Evolutionary conservation across 73 alveolate genomes (phyloP).

Genomic region (Stentor roeselii): DNA sequence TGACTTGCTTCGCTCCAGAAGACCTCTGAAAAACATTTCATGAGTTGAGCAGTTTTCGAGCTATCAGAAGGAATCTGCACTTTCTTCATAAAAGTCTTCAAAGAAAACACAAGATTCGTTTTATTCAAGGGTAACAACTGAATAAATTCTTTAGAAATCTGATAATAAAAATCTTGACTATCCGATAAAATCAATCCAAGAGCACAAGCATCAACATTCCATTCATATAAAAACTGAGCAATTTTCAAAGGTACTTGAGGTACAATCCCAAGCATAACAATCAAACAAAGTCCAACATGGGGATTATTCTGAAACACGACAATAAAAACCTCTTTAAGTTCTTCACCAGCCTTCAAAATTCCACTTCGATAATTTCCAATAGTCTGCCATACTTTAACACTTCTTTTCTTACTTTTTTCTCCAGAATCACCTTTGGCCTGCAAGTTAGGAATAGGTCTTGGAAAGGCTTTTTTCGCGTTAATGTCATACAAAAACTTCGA

Average conservation of each 20-base stretch:
- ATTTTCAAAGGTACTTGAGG: not conserved
- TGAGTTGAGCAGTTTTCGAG: not conserved
- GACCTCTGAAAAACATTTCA: not conserved
- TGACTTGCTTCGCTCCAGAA: not conserved
- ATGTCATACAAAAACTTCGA: not conserved
- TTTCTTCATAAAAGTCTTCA: not conserved
- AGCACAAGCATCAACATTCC: not conserved
- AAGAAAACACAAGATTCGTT: not conserved
- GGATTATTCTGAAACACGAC: not conserved
- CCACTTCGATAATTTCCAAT: not conserved
- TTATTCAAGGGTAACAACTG: not conserved
- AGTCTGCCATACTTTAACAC: not conserved
- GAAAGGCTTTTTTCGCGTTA: constrained; percentile 17
- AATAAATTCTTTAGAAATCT: not conserved
- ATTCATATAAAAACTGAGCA: not conserved
- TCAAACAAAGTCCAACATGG: not conserved
- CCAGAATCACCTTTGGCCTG: too few species aligned
- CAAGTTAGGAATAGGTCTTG: not conserved
- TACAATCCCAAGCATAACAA: not conserved
- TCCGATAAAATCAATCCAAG: not conserved
- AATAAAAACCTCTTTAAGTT: too few species aligned
- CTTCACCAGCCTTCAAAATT: not conserved
- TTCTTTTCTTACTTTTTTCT: constrained; percentile 1
- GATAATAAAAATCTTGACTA: not conserved
- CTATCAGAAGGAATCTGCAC: not conserved